phyloP scores from a whole-genome alignment of 768 basidiomycete species.

The Suillus paluster region DNA sequence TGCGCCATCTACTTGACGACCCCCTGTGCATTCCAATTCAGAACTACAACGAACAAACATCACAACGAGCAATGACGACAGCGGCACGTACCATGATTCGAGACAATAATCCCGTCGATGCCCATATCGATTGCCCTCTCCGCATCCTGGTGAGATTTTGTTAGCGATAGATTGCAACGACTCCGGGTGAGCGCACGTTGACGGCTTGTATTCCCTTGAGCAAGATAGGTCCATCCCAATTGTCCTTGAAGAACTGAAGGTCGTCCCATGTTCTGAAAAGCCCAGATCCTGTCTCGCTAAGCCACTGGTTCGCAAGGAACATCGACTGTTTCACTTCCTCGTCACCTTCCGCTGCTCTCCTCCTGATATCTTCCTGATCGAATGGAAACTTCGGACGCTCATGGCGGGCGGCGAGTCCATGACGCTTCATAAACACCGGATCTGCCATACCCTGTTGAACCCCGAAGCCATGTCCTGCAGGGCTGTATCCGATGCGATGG shows the following conservation, averaged over 20 bases:
- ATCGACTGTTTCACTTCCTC: conserved; percentile 29
- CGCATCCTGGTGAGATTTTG: conserved; percentile 36
- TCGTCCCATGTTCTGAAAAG: conserved; percentile 50
- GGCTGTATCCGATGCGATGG: conserved; percentile 43
- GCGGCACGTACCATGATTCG: conserved; percentile 67
- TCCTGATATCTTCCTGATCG: conserved; percentile 31
- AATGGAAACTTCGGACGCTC: conserved; percentile 41
- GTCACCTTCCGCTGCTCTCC: conserved; percentile 34
- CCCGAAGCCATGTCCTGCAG: conserved; percentile 42
- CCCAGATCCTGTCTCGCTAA: conserved; percentile 43
- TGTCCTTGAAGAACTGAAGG: conserved; percentile 43
- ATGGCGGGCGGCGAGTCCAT: conserved; percentile 33
- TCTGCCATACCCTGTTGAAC: conserved; percentile 47
- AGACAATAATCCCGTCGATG: conserved; percentile 76
- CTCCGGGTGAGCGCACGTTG: conserved; percentile 12
- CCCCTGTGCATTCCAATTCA: conserved; percentile 46
- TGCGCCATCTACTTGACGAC: conserved; percentile 79
- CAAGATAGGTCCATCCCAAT: conserved; percentile 55
- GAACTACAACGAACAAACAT: not conserved
- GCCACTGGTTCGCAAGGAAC: conserved; percentile 43
- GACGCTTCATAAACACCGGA: conserved; percentile 49
- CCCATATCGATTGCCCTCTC: conserved; percentile 65
- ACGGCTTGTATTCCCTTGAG: conserved; percentile 48
- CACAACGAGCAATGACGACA: not conserved
- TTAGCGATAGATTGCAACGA: not conserved